phyloP scores from a whole-genome alignment of 768 basidiomycete species.

The Rhodosporidiobolus sp. region DNA sequence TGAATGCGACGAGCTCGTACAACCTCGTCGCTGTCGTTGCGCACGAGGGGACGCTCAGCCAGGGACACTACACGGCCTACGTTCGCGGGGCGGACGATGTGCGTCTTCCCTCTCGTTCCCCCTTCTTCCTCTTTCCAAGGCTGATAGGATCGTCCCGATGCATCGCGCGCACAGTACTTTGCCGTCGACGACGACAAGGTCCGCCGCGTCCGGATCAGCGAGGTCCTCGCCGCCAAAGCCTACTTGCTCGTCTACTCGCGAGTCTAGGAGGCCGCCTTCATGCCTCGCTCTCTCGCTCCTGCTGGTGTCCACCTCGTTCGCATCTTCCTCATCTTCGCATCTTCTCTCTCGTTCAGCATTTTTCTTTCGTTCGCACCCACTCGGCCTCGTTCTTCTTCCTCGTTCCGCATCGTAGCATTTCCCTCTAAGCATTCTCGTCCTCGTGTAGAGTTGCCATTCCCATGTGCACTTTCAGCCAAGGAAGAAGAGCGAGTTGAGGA shows the following conservation, averaged over 20 bases:
- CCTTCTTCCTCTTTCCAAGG: not conserved
- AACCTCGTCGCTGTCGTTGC: conserved; percentile 90
- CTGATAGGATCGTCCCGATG: conserved; percentile 1
- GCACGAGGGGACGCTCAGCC: conserved; percentile 86
- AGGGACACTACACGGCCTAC: conserved; percentile 85
- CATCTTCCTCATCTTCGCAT: not conserved
- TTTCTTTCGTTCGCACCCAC: not conserved
- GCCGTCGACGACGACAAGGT: conserved; percentile 89
- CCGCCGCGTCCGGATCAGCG: conserved; percentile 14
- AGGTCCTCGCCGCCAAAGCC: conserved; percentile 33
- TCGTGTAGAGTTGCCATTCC: too few species aligned
- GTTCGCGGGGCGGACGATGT: conserved; percentile 82
- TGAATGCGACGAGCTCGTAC: conserved; percentile 75
- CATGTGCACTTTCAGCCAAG: too few species aligned
- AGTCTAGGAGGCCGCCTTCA: not conserved
- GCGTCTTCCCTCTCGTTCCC: conserved; percentile 44
- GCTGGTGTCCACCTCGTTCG: not conserved
- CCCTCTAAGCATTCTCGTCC: too few species aligned
- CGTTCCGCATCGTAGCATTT: too few species aligned
- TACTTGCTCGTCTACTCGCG: conserved; percentile 37
- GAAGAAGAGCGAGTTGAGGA: too few species aligned
- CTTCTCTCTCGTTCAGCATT: not conserved
- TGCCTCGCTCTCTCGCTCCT: not conserved
- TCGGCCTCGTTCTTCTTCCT: too few species aligned
- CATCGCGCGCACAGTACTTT: conserved; percentile 66